These are phyloP conservation scores for Gonapodya prolifera DNA, from an alignment of 192 early-diverging fungal species.

Conservation along the genomic window DNA sequence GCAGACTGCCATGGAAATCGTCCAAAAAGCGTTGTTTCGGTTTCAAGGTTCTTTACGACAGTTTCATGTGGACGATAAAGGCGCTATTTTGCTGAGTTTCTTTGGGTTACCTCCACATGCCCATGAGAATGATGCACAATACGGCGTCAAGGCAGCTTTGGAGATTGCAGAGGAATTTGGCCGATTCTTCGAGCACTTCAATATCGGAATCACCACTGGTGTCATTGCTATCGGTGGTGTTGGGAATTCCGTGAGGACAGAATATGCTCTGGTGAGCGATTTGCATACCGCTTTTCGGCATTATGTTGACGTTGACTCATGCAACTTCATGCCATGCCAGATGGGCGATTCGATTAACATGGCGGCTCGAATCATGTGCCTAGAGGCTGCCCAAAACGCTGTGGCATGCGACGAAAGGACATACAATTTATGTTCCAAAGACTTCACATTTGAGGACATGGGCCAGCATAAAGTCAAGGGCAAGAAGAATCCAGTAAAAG, in stretches of 20 bases:
- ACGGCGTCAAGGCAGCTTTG: conserved; percentile 28
- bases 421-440: conserved; percentile 26
- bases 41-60: conserved; percentile 33
- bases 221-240: conserved; percentile 38
- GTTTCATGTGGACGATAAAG: conserved; percentile 43
- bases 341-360: conserved; percentile 48
- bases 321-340: conserved; percentile 6
- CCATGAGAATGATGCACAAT: conserved; percentile 35
- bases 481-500: conserved; percentile 22
- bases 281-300: not conserved
- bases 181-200: conserved; percentile 33
- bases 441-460: conserved; percentile 32
- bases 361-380: conserved; percentile 38
- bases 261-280: conserved; percentile 36
- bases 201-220: conserved; percentile 40
- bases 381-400: conserved; percentile 12
- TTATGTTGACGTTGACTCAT: not conserved
- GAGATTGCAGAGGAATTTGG: conserved; percentile 24
- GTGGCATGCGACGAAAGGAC: conserved; percentile 37
- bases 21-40: conserved; percentile 21
- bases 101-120: conserved; percentile 38
- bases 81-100: conserved; percentile 31
- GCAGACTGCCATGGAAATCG: conserved; percentile 29
- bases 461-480: conserved; percentile 34
- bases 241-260: conserved; percentile 29